Evolutionary conservation across 805 yeast genomes (phyloP).

Genomic region (Scheffersomyces ergatensis): DNA sequence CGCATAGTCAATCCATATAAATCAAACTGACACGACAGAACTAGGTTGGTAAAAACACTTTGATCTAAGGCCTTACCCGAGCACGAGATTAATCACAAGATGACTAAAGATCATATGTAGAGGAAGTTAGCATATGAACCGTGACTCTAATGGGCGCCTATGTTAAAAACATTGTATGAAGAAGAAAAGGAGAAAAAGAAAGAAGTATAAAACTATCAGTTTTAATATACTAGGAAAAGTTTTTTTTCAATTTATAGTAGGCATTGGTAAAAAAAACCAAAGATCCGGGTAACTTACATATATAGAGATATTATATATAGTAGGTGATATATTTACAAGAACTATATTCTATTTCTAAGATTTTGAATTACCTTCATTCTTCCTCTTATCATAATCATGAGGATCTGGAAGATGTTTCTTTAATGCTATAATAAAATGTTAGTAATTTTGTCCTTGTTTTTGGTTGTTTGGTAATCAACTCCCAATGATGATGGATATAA

Average conservation of each 20-base stretch:
- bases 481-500: background rate
- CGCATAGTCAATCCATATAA: slow-evolving; percentile 56
- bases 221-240: background rate
- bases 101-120: slow-evolving; percentile 47
- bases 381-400: slow-evolving; percentile 53
- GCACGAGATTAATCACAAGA: slow-evolving; percentile 65
- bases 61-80: slow-evolving; percentile 90
- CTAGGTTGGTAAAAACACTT: slow-evolving; percentile 51
- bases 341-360: background rate
- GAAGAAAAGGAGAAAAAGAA: slow-evolving; percentile 20
- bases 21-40: slow-evolving; percentile 52
- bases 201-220: slow-evolving; percentile 1
- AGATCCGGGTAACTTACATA: slow-evolving; percentile 19
- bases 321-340: too few species aligned
- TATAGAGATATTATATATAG: background rate
- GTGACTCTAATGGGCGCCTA: slow-evolving; percentile 89
- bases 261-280: too few species aligned
- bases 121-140: slow-evolving; percentile 45
- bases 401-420: slow-evolving; percentile 56
- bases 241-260: too few species aligned
- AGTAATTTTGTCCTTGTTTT: too few species aligned
- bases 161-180: slow-evolving; percentile 40
- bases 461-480: slow-evolving; percentile 13
- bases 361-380: slow-evolving; percentile 7
- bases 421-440: slow-evolving; percentile 23